Conservation (phyloP, 164 flowering plant genomes). For the Vitis vinifera region ASM3070453v1 NC_081818.1:20962001-20962500, state of each 20-base stretch:
- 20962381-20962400: neutral
- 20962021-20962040: no score
- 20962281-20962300: neutral
- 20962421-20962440: neutral
- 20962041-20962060: no score
- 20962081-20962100: no score
- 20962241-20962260: neutral
- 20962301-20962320: neutral
- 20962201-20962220: no score
- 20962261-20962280: neutral
- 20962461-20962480: neutral
- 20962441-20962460: neutral
- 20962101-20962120: no score
- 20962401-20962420: neutral
- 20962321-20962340: slow-evolving; percentile 1
- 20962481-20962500: slow-evolving; percentile 5
- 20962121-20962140: no score
- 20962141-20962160: neutral
- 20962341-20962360: neutral
- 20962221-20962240: neutral
- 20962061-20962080: no score
- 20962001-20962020: no score
- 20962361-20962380: neutral
- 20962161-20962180: neutral
- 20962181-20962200: neutral